Evolutionary conservation across 2,329 filamentous ascomycete species (phyloP), one percentile per base, ranked within the genome.

Genomic region (Cladosporium sp.): DNA sequence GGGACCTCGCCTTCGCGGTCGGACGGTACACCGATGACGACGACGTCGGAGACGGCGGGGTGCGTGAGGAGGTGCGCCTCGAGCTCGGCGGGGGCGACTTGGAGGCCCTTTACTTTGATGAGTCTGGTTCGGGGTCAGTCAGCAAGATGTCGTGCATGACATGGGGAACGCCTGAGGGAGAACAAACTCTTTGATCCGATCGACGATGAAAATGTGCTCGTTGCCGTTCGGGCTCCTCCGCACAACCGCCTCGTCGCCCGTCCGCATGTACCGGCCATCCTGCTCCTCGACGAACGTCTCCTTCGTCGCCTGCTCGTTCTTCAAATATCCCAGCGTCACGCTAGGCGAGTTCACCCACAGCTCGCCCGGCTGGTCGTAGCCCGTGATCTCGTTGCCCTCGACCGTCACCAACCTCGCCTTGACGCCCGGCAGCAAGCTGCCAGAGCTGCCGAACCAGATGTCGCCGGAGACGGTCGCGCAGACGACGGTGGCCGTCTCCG

Each of bases 141-240:
- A 50, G 52, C 19, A 8, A 28, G 11, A 14, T 33, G 32, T n/a
- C 9, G 9, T 14, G 10, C 4, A 11, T 35, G 34, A 9, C 1
- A 35, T 3, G 34, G 10, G 34, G 34, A 35, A 1, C 2, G 1
- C 34, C 4, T 14, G 35, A 4, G 35, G 13, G n/a, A 9, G 35
- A 14, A 46, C 54, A 19, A 45, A 62, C 64, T 89, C 83, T 72
- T 87, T 87, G 63, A 87, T 85, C 4, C 91, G 82, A 66, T 95
- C 91, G 1, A 90, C 86, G 54, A 96, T 85, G 66, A 89, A 85
- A 45, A 95, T 67, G 63, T 96, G 91, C 68, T 95, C 89, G 58
- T 84, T 74, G 2, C 88, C 89, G 2, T 76, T 73, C 0, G 81
- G 77, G 7, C 81, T 75, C 62, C 80, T 78, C 2, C 79, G 77